phyloP scores from a whole-genome alignment of 352 stramenopile genomes.

The Aphanomyces stellatus region DNA sequence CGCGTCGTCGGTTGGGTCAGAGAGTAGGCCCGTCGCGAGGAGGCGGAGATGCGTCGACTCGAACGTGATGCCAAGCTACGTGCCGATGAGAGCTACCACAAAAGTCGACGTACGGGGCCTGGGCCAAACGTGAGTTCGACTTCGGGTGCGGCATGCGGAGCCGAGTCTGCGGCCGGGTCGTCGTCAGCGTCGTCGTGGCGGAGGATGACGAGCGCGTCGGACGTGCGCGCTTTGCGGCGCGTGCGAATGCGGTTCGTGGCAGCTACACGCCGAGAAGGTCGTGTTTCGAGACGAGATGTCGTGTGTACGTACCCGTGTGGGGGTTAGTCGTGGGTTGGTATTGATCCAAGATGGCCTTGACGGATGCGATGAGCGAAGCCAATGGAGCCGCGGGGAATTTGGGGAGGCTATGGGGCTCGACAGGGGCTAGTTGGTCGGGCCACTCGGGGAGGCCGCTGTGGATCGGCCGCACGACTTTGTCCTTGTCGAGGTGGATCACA shows the following conservation, averaged over 20 bases:
- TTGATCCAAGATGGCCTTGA: constrained; percentile 6
- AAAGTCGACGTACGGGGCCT: constrained; percentile 37
- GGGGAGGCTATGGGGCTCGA: constrained; percentile 20
- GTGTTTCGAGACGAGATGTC: too few species aligned
- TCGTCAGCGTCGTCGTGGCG: constrained; percentile 2
- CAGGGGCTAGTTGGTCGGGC: constrained; percentile 41
- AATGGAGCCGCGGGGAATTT: constrained; percentile 6
- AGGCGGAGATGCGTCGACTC: constrained; percentile 63
- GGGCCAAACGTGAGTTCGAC: constrained; percentile 61
- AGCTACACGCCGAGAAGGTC: too few species aligned
- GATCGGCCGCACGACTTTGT: constrained; percentile 72
- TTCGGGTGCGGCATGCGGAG: constrained; percentile 22
- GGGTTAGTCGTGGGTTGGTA: constrained; percentile 5
- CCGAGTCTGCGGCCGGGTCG: neutral
- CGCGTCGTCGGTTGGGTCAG: constrained; percentile 23
- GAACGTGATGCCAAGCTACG: constrained; percentile 68
- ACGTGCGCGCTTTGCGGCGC: constrained; percentile 2
- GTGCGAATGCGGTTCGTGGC: constrained; percentile 5
- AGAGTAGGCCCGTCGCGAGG: constrained; percentile 42
- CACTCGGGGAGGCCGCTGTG: constrained; percentile 38
- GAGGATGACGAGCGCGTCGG: constrained; percentile 22
- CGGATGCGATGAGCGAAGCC: neutral
- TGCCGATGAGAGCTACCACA: neutral
- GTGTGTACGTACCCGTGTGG: constrained; percentile 10
- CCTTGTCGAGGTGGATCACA: constrained; percentile 74